phyloP scores from a whole-genome alignment of 306 rosid genomes.

The Vicia faba region DNA sequence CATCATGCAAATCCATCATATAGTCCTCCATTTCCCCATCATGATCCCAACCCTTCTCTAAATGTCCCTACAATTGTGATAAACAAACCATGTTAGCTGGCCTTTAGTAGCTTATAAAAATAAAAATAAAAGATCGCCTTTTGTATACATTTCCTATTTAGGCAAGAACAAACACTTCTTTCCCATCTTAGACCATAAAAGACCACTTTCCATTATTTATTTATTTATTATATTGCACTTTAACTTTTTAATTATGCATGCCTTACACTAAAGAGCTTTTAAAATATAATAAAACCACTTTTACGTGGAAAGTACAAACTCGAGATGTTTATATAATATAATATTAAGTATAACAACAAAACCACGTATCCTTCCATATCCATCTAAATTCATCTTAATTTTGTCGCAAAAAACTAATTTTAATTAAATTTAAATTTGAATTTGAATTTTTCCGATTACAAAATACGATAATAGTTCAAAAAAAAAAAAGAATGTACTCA shows the following conservation, averaged over 20 bases:
- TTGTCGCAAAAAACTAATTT: no score
- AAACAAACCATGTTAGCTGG: conserved; percentile 41
- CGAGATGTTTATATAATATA: no score
- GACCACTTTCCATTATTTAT: conserved; percentile 7
- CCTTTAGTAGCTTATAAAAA: not conserved
- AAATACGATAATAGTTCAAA: no score
- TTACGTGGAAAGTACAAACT: no score
- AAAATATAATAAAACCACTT: no score
- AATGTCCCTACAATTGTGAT: conserved; percentile 33
- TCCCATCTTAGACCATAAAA: conserved; percentile 18
- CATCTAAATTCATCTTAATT: no score
- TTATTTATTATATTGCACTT: conserved; percentile 15
- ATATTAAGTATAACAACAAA: no score
- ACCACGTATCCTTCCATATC: no score
- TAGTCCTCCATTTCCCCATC: conserved; percentile 34
- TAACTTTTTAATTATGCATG: conserved; percentile 22
- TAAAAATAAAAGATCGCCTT: conserved; percentile 22
- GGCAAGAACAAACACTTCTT: conserved; percentile 37
- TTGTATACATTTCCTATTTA: conserved; percentile 42
- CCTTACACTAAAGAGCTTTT: not conserved
- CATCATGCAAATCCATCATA: conserved; percentile 37
- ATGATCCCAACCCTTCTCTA: conserved; percentile 28
- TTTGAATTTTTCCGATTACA: no score
- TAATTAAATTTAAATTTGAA: no score
- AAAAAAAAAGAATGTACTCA: no score